Evolutionary conservation across 306 rosid genomes (phyloP).

Genomic region (Senna tora): DNA sequence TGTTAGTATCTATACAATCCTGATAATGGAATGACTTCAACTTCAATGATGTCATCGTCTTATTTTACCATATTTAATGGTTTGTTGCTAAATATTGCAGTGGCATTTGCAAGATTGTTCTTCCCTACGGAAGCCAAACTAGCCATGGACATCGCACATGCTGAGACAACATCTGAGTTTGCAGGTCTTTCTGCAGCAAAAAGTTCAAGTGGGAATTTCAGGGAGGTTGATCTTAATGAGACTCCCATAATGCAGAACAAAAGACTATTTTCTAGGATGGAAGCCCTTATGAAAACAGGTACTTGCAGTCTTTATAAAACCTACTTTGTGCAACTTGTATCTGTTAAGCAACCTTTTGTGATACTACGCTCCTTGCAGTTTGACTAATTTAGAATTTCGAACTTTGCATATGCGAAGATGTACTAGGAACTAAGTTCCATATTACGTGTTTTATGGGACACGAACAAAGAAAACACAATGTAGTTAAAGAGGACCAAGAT

Average conservation of each 20-base stretch:
- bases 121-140: slow-evolving; percentile 89
- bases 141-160: slow-evolving; percentile 84
- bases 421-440: background rate
- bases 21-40: slow-evolving; percentile 14
- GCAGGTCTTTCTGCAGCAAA: slow-evolving; percentile 52
- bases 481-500: background rate
- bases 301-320: slow-evolving; percentile 10
- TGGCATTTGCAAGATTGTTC: slow-evolving; percentile 77
- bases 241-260: slow-evolving; percentile 65
- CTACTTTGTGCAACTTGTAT: background rate
- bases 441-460: background rate
- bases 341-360: too few species aligned
- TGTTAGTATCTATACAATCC: background rate
- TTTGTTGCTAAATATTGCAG: slow-evolving; percentile 49
- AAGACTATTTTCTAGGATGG: slow-evolving; percentile 68
- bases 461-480: background rate
- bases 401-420: background rate
- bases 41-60: slow-evolving; percentile 6
- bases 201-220: slow-evolving; percentile 68
- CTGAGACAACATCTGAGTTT: slow-evolving; percentile 54
- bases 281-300: slow-evolving; percentile 86
- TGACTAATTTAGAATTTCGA: too few species aligned
- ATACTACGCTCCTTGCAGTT: too few species aligned
- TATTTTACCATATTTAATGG: slow-evolving; percentile 8
- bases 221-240: slow-evolving; percentile 87